Conservation (phyloP, 805 yeast species). For the Wickerhamiella sorbophila region DNA sequence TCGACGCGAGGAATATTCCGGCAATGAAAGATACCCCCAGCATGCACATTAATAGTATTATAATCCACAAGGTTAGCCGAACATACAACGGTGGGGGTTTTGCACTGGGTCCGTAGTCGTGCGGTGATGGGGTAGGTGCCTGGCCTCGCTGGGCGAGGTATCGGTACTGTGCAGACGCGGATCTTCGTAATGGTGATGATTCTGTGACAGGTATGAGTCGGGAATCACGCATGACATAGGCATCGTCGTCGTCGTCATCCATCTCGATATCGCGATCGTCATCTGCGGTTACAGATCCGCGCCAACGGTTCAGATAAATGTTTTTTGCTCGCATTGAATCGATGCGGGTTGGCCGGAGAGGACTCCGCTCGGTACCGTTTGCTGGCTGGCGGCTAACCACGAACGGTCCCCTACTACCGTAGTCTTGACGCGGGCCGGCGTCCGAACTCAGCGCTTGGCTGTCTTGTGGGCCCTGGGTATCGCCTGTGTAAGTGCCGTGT, state of each 20-base stretch:
- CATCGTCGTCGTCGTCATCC: slow-evolving; percentile 30
- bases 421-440: not conserved
- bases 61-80: slow-evolving; percentile 23
- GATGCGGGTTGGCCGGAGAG: slow-evolving; percentile 6
- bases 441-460: too few relatives aligned
- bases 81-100: slow-evolving; percentile 11
- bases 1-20: slow-evolving; percentile 76
- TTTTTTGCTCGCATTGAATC: slow-evolving; percentile 19
- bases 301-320: slow-evolving; percentile 18
- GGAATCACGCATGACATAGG: slow-evolving; percentile 37
- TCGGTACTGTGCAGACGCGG: not conserved
- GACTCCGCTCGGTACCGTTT: slow-evolving; percentile 1
- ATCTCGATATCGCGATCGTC: slow-evolving; percentile 32
- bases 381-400: slow-evolving; percentile 1
- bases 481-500: too few relatives aligned
- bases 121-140: slow-evolving; percentile 24
- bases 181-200: slow-evolving; percentile 21
- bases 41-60: slow-evolving; percentile 19
- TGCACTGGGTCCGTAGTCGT: slow-evolving; percentile 25
- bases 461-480: too few relatives aligned
- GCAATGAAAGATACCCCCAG: slow-evolving; percentile 50
- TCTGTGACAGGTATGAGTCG: slow-evolving; percentile 21
- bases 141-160: slow-evolving; percentile 2
- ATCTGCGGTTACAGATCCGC: slow-evolving; percentile 5
- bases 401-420: slow-evolving; percentile 1